Base-by-base conservation (phyloP, 2,329 filamentous ascomycete species). In the Diaporthe eres region DNA sequence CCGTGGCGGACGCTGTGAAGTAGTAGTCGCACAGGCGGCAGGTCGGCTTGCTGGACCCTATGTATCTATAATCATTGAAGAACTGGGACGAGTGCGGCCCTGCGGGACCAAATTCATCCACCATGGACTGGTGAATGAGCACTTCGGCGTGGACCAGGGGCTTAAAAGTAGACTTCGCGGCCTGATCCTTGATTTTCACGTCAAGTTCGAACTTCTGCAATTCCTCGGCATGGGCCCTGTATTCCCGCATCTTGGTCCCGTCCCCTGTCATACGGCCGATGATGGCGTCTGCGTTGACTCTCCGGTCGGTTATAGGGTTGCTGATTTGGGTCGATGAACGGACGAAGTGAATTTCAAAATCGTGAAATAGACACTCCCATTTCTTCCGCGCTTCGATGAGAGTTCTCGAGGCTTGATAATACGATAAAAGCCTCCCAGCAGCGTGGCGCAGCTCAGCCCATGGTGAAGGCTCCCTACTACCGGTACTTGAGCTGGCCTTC, bases 21-120 rank as follows among this genome's bases (percentile, higher is more conserved):
- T 85, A 87, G 65, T 83, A 82, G 4, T 78, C 55, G 37, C 85
- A 87, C 1, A 87, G 80, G 0, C 81, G 80, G 47, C 85, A 87
- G 0, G 84, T 83, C 0, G 85, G 85, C 77, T 87, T 87, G 78
- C 84, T 85, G 39, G 79, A 80, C 0, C 85, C 85, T n/a, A 87
- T 84, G 72, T 86, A 86, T 19, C 77, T 79, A 74, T 80, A 82
- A 12, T 78, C 75, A 0, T 75, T 55, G 74, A 84, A 86, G 79
- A 85, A 86, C 0, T 49, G 49, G 0, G 76, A 37, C 0, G 12
- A 39, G 8, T 57, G 53, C 0, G 68, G 68, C 2, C 60, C 71
- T 3, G 51, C 70, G 7, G 76, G 74, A 19, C 70, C 12, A 25
- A 60, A 47, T 22, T 80, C 65, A 4, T 44, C 58, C 15, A 70